Base-by-base conservation (phyloP, 1,139 yeast genomes). In the Debaryomycetaceae sp. region DNA sequence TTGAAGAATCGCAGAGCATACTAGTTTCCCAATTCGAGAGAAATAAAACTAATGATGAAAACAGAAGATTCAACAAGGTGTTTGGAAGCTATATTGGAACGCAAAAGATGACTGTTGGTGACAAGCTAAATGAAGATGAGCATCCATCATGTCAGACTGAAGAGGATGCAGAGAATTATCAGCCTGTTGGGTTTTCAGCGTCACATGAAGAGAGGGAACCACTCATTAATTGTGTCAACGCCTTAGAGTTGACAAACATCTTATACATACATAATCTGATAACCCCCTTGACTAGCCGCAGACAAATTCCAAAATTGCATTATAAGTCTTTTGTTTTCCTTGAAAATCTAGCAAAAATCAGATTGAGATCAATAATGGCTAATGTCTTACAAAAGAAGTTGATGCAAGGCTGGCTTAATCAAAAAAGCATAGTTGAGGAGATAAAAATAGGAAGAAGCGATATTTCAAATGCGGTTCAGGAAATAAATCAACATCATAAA, bases 1-100 rank as follows among this genome's bases (percentile, higher is more conserved):
- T 76, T 58, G 87, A 82, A 55, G 77, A 77, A 37, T 56, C 58
- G 6, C 81, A 77, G 49, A 66, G 73, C 22, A 52, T 48, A 2
- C 51, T 58, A 38, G 54, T 70, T 3, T 45, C 54, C 1, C 42
- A 49, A 24, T 52, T 54, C 36, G 70, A 65, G 33, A 43, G 51
- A 24, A 42, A 47, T 9, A 34, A 50, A 11, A 44, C 44, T 4
- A 55, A 51, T 36, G 67, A 55, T 37, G 50, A 47, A 36, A 53
- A 49, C 31, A 46, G 43, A 38, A 37, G 50, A 31, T 50, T 50
- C 37, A 49, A 44, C 35, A 37, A 36, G 1, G 17, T 37, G 4
- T 45, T 49, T 30, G 36, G 36, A 3, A 37, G 40, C 3, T 50
- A 49, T 38, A 23, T 41, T 6, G 31, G 33, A 24, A 40, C 6